These are phyloP conservation scores for Cyphellophora attinorum DNA, from an alignment of 2,329 filamentous ascomycete genomes.

Conservation along the genomic window DNA sequence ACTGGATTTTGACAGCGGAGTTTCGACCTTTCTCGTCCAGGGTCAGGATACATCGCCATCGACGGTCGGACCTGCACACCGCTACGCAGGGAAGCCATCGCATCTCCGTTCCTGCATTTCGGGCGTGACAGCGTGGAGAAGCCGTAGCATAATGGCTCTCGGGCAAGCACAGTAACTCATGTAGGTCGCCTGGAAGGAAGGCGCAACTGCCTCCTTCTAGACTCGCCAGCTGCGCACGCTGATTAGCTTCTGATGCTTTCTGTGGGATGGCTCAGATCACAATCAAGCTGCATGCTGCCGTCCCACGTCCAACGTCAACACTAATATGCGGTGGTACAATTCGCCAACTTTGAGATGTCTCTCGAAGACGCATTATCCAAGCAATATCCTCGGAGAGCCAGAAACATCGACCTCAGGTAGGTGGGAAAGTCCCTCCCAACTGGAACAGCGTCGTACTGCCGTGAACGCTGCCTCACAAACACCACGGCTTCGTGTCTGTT, in stretches of 20 bases:
- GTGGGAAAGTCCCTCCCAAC: too few species aligned
- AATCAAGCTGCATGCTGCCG: background rate
- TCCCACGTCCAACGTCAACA: background rate
- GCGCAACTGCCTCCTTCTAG: background rate
- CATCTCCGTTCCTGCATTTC: constrained; percentile 1
- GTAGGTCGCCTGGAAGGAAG: background rate
- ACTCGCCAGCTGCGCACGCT: background rate
- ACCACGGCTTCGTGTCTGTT: too few species aligned
- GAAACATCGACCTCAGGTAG: too few species aligned
- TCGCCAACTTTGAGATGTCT: too few species aligned
- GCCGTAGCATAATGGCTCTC: background rate
- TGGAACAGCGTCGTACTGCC: too few species aligned
- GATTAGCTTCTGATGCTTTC: too few species aligned
- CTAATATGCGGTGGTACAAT: too few species aligned
- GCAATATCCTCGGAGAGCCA: too few species aligned
- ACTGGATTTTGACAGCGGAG: background rate
- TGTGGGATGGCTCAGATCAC: background rate
- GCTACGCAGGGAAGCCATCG: background rate
- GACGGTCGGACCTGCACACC: background rate
- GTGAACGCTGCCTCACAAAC: too few species aligned
- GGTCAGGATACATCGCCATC: background rate
- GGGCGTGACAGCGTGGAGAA: background rate
- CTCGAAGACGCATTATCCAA: too few species aligned
- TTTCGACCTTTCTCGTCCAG: background rate
- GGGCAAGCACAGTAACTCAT: background rate